Evolutionary conservation across 2,329 filamentous ascomycete genomes (phyloP).

Genomic region (Aspergillus neoniger): DNA sequence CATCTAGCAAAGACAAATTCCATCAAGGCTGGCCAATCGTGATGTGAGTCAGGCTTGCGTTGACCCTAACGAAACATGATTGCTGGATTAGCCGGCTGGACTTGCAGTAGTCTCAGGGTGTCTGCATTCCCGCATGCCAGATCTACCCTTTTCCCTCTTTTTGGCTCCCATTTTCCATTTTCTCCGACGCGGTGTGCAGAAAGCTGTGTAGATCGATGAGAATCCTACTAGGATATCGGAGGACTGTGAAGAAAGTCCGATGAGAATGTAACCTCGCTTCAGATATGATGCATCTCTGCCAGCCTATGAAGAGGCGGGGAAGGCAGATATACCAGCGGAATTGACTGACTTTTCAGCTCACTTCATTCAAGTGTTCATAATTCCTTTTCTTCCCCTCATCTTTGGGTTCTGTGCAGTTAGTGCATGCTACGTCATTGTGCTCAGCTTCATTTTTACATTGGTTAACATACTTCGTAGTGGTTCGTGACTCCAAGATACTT

Average conservation of each 20-base stretch:
- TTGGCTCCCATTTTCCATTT: neutral
- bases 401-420: neutral
- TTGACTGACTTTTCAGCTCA: neutral
- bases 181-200: neutral
- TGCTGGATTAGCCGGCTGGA: slow-evolving; percentile 12
- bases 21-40: neutral
- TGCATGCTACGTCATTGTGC: neutral
- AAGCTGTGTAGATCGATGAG: neutral
- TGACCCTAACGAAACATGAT: slow-evolving; percentile 9
- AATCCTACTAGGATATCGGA: neutral
- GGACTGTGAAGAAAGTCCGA: neutral
- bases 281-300: neutral
- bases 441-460: neutral
- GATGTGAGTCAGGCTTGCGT: slow-evolving; percentile 9
- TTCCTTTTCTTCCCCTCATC: neutral
- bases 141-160: slow-evolving; percentile 3
- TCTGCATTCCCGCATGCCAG: slow-evolving; percentile 16
- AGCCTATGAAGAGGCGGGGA: neutral
- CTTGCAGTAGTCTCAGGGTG: slow-evolving; percentile 18
- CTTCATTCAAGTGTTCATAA: neutral
- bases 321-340: no score
- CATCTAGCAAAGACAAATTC: neutral
- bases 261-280: neutral
- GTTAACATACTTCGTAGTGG: neutral
- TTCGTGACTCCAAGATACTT: neutral